Percentiles rank a stretch among this genome's conserved stretches.
Evolutionary conservation across 2,329 filamentous ascomycete genomes (phyloP).

Genomic region (Paramyrothecium sp.): DNA sequence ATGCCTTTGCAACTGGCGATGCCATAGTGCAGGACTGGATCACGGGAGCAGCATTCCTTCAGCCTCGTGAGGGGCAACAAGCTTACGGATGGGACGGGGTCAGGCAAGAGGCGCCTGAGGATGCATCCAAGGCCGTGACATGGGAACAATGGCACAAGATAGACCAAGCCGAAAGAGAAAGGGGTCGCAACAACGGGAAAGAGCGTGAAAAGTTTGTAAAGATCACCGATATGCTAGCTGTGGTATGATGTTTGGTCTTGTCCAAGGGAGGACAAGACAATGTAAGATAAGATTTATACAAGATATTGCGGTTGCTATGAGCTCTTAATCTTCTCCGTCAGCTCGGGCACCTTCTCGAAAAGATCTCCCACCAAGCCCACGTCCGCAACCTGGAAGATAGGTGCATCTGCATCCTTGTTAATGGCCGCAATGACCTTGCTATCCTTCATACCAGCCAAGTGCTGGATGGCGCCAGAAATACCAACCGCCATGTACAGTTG

Average conservation of each 20-base stretch:
- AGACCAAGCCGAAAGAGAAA: constrained; percentile 70
- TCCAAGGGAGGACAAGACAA: background rate
- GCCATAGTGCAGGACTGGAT: constrained; percentile 78
- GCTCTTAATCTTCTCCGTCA: constrained; percentile 90
- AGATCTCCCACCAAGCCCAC: constrained; percentile 93
- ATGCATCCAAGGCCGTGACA: constrained; percentile 61
- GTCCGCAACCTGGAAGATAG: constrained; percentile 97
- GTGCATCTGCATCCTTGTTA: constrained; percentile 96
- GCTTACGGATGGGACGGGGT: constrained; percentile 74
- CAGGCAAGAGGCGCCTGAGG: constrained; percentile 51
- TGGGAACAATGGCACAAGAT: constrained; percentile 88
- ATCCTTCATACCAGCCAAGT: constrained; percentile 99
- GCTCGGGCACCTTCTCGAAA: constrained; percentile 91
- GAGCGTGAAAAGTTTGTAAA: constrained; percentile 69
- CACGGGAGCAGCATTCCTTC: constrained; percentile 38
- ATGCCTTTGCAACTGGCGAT: constrained; percentile 88
- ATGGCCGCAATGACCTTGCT: constrained; percentile 99
- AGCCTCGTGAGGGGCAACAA: constrained; percentile 4
- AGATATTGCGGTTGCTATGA: constrained; percentile 25
- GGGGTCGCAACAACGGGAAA: constrained; percentile 69
- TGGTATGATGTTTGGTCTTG: constrained; percentile 34
- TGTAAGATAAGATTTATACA: constrained; percentile 21
- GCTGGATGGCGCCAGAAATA: constrained; percentile 96
- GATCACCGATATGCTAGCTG: constrained; percentile 56
- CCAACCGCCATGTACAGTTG: constrained; percentile 93